These are phyloP conservation scores for Zelopaecilomyces penicillatus DNA, from an alignment of 2,329 filamentous ascomycete species.

Conservation along the genomic window DNA sequence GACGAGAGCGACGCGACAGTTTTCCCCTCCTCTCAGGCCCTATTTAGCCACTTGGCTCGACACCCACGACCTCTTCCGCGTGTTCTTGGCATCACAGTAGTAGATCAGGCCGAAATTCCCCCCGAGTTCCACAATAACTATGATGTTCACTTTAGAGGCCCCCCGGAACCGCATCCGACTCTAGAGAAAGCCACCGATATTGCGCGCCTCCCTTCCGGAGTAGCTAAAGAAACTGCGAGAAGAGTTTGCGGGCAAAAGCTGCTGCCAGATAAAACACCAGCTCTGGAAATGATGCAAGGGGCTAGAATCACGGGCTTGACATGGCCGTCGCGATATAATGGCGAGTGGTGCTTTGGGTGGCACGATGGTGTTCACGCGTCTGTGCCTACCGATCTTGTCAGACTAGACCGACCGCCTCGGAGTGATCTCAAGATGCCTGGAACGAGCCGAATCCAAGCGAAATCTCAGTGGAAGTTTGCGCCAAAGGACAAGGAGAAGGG, in stretches of 20 bases:
- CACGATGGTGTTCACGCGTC: slow-evolving; percentile 45
- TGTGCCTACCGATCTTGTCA: slow-evolving; percentile 40
- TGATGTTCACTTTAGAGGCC: slow-evolving; percentile 40
- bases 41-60: slow-evolving; percentile 45
- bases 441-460: slow-evolving; percentile 39
- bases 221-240: slow-evolving; percentile 39
- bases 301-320: slow-evolving; percentile 42
- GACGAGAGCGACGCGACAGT: slow-evolving; percentile 49
- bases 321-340: slow-evolving; percentile 42
- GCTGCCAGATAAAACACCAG: slow-evolving; percentile 35
- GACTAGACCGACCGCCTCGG: slow-evolving; percentile 38
- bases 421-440: slow-evolving; percentile 38
- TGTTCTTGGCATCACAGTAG: slow-evolving; percentile 39
- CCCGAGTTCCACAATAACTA: slow-evolving; percentile 38
- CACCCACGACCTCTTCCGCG: slow-evolving; percentile 45
- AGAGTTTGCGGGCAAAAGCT: slow-evolving; percentile 38
- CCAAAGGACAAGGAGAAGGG: slow-evolving; percentile 35
- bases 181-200: slow-evolving; percentile 33
- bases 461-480: slow-evolving; percentile 45
- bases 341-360: slow-evolving; percentile 51
- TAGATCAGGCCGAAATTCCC: slow-evolving; percentile 36
- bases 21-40: slow-evolving; percentile 43
- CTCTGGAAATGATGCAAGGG: slow-evolving; percentile 39
- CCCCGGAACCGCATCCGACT: slow-evolving; percentile 33
- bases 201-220: slow-evolving; percentile 33